Evolutionary conservation across 148 eudicot species (phyloP).

Genomic region (Rhododendron ovatum): DNA sequence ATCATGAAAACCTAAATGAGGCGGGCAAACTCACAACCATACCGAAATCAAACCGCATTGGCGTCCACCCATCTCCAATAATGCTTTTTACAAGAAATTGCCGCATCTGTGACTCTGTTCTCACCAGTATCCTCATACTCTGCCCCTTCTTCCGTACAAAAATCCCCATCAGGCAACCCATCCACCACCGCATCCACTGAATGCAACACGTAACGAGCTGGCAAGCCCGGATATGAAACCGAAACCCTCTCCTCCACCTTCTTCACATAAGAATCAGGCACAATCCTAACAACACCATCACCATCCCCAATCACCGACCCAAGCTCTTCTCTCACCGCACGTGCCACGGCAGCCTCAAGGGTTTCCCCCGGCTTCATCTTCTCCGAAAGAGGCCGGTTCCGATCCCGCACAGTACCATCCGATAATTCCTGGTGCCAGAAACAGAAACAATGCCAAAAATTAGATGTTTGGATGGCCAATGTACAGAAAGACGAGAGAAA

Average conservation of each 20-base stretch:
- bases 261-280: constrained; percentile 57
- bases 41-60: constrained; percentile 38
- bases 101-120: constrained; percentile 30
- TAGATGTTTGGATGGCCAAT: background rate
- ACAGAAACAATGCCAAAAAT: background rate
- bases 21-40: constrained; percentile 10
- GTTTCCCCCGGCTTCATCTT: constrained; percentile 75
- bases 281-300: constrained; percentile 33
- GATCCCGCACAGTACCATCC: constrained; percentile 50
- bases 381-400: constrained; percentile 62
- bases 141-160: constrained; percentile 59
- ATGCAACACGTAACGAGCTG: constrained; percentile 86
- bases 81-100: constrained; percentile 68
- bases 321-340: constrained; percentile 80
- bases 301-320: constrained; percentile 40
- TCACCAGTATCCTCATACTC: constrained; percentile 51
- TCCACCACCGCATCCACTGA: constrained; percentile 68
- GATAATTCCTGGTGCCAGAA: constrained; percentile 51
- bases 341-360: constrained; percentile 45
- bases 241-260: constrained; percentile 83
- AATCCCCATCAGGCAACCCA: constrained; percentile 80
- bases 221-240: constrained; percentile 86
- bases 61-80: constrained; percentile 87
- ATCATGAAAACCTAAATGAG: background rate
- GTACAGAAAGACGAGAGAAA: background rate